Base-by-base conservation (phyloP, 2,329 filamentous ascomycete genomes). In the Incumbomyces lentus region DNA sequence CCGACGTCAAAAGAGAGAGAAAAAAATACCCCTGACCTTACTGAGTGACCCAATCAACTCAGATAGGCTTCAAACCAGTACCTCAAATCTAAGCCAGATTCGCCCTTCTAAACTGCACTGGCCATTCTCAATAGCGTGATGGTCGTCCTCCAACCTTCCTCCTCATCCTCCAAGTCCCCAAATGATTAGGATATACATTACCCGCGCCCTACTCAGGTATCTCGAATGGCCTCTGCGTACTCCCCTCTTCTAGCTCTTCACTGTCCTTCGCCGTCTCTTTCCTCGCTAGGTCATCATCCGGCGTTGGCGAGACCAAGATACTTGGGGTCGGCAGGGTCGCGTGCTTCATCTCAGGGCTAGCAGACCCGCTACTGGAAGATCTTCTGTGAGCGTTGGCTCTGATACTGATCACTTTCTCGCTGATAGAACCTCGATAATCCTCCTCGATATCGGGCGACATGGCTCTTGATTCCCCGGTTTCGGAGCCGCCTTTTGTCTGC, bases 1-100 rank as follows among this genome's bases (percentile, higher is more conserved):
- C 22, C 22, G 8, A 26, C 5, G 22, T 26, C 22, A 26, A 26
- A 26, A 26, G 22, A 26, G 22, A 26, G 12, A 12, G 11, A n/a
- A 11, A 35, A 35, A n/a, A 35, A 35, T 55, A 76, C 71, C n/a
- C 69, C 64, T 0, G 60, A 55, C 2, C 33, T n/a, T 4, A 35
- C 33, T 35, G 16, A 35, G 33, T 11, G 22, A 8, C 4, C 22
- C 22, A 26, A 26, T 26, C 22, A 26, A 26, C 22, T 26, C 22
- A 26, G 22, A 26, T 8, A 5, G 22, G 22, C 22, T 8, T 26
- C 22, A 26, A 26, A 26, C 22, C 22, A 8, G 8, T 8, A 26
- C 22, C 22, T 26, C 22, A 26, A 26, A 4, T 26, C 22, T 26
- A 26, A 5, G 22, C 22, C 8, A 26, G 22, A 26, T 5, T 26